Evolutionary conservation across 306 rosid genomes (phyloP), one percentile per base, ranked within the genome.

Genomic region (Castanea mollissima): DNA sequence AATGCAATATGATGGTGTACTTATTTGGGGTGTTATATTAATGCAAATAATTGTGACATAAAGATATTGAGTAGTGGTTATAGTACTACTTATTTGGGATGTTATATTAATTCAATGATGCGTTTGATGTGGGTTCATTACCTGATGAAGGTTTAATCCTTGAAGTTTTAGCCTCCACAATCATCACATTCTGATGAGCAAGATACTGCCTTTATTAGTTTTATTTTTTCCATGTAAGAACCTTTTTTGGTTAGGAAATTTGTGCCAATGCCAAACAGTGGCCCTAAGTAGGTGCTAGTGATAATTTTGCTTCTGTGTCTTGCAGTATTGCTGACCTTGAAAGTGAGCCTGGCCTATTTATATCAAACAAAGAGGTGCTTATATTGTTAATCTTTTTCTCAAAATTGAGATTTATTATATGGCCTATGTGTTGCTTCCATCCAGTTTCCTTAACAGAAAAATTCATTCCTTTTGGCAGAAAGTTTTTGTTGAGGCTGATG

Each of bases 311-410:
- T 78, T 79, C 60, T 77, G 64, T 82, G 74, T 63, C 71, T 75
- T 84, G 88, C 92, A 95, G 99, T 86, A 95, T 82, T 71, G 99
- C 97, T 6, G 98, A 83, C 32, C 98, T 95, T 73, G 98, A 95
- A 85, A 95, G 96, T 51, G 96, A 91, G 81, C 93, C 90, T 29
- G 99, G 97, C 72, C 96, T 95, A 69, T 91, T 95, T 79, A 82
- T 91, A 62, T 81, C 93, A 52, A 80, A 95, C 86, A 93, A 86
- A 76, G 92, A 93, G 97, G 99, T 86, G 76, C 67, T 41, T 52
- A 81, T 21, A 19, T 29, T 3, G 4, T 20, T 34, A 70, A 6
- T 21, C 12, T 72, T 79, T 74, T 75, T 54, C 73, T 77, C 70
- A 23, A 44, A 20, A 74, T 14, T 71, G 68, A 51, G 69, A 52